Percentiles rank a stretch among this genome's conserved stretches.
phyloP scores from a whole-genome alignment of 164 flowering plant species.

The Dillenia suffruticosa region DNA sequence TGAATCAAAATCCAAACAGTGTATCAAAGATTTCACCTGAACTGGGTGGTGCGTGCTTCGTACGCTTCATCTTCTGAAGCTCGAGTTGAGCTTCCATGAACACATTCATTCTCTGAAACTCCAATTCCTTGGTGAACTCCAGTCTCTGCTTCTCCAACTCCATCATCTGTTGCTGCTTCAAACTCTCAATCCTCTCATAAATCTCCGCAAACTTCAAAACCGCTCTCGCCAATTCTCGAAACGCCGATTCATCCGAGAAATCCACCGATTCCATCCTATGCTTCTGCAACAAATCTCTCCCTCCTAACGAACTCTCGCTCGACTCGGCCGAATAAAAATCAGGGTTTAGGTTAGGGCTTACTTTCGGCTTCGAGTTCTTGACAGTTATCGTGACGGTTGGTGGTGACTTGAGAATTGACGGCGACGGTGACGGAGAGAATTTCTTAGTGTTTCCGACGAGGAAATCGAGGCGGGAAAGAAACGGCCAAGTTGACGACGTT shows the following conservation, averaged over 20 bases:
- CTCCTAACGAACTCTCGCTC: slow-evolving; percentile 27
- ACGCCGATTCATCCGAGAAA: slow-evolving; percentile 22
- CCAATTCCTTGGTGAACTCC: slow-evolving; percentile 56
- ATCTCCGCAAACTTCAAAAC: slow-evolving; percentile 47
- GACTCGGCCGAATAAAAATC: slow-evolving; percentile 11
- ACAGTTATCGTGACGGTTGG: slow-evolving; percentile 16
- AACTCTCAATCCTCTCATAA: slow-evolving; percentile 49
- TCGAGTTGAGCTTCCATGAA: slow-evolving; percentile 53
- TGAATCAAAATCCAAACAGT: no score
- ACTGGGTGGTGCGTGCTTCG: slow-evolving; percentile 16
- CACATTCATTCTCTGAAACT: slow-evolving; percentile 54
- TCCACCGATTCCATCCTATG: slow-evolving; percentile 14
- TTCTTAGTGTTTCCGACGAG: slow-evolving; percentile 41
- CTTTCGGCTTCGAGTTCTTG: slow-evolving; percentile 3
- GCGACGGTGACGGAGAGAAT: not conserved
- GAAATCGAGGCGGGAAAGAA: slow-evolving; percentile 39
- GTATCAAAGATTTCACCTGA: slow-evolving; percentile 16
- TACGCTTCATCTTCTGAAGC: slow-evolving; percentile 45
- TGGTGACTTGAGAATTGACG: slow-evolving; percentile 6
- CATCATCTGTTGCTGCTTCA: slow-evolving; percentile 49
- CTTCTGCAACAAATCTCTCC: slow-evolving; percentile 12
- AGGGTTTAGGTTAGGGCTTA: slow-evolving; percentile 10
- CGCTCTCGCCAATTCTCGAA: slow-evolving; percentile 47
- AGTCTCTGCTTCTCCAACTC: slow-evolving; percentile 59
- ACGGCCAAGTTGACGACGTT: slow-evolving; percentile 48